Evolutionary conservation across 202 grass and related monocot genomes (phyloP).

Genomic region (Carex arenaria): DNA sequence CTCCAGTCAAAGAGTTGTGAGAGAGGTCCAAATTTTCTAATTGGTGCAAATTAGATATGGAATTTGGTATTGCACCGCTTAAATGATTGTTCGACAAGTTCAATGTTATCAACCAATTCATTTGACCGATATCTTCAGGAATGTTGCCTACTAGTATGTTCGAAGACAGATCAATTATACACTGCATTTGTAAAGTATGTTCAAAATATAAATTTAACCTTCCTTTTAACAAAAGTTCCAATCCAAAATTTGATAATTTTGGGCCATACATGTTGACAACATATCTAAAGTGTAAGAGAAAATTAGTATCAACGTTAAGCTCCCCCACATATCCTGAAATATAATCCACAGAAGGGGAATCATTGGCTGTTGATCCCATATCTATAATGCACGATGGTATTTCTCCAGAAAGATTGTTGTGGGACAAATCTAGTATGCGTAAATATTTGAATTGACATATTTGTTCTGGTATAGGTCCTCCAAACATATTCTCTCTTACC

Average conservation of each 20-base stretch:
- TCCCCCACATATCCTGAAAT: too few species aligned
- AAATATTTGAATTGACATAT: constrained; percentile 15
- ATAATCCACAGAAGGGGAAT: too few species aligned
- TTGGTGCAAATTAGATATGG: constrained; percentile 10
- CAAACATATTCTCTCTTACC: constrained; percentile 8
- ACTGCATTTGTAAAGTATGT: background rate
- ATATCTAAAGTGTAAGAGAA: background rate
- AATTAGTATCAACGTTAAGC: too few species aligned
- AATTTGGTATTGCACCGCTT: background rate
- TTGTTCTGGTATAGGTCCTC: background rate
- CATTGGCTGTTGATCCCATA: background rate
- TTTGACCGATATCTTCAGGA: constrained; percentile 7
- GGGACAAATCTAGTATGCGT: constrained; percentile 19
- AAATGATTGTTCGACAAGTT: constrained; percentile 26
- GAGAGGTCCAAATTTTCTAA: constrained; percentile 25
- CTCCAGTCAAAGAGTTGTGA: background rate
- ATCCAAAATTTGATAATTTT: background rate
- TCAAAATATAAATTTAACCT: too few species aligned
- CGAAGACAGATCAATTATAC: constrained; percentile 31
- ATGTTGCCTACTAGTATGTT: constrained; percentile 27
- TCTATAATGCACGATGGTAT: constrained; percentile 25
- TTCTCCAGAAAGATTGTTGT: constrained; percentile 8
- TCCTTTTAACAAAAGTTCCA: too few species aligned
- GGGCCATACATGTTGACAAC: fast-evolving
- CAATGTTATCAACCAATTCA: constrained; percentile 6